These are phyloP conservation scores for Dinochytrium kinnereticum DNA, from an alignment of 371 early-diverging fungal species.

Conservation along the genomic window DNA sequence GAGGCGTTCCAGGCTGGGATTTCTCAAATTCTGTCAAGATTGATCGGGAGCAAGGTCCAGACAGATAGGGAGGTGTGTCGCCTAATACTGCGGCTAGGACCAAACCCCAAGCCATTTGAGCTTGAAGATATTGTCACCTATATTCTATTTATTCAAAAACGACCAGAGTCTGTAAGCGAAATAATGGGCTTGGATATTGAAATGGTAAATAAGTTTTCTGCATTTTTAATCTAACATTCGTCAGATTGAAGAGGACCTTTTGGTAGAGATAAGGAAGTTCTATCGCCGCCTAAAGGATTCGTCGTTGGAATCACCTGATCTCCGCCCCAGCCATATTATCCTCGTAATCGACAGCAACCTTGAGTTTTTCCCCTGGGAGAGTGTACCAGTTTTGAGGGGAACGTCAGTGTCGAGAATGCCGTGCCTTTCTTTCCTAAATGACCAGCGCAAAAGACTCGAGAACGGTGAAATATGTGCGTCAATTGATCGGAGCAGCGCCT, in stretches of 20 bases:
- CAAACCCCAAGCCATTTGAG: background rate
- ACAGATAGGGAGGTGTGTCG: background rate
- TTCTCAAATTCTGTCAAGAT: background rate
- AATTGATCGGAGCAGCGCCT: slow-evolving; percentile 61
- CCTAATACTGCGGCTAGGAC: background rate
- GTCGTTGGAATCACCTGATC: background rate
- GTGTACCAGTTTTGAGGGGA: slow-evolving; percentile 69
- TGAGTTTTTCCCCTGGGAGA: slow-evolving; percentile 87
- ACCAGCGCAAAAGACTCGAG: slow-evolving; percentile 54
- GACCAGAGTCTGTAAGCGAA: background rate
- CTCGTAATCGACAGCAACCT: slow-evolving; percentile 81
- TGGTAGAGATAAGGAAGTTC: background rate
- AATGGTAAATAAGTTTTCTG: background rate
- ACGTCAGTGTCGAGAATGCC: slow-evolving; percentile 82
- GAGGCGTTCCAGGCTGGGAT: background rate
- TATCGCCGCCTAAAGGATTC: background rate
- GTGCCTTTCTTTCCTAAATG: slow-evolving; percentile 73
- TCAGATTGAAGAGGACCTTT: slow-evolving; percentile 10
- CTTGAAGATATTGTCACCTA: background rate
- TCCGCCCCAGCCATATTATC: slow-evolving; percentile 64
- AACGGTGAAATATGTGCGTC: slow-evolving; percentile 11
- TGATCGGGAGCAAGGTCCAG: background rate
- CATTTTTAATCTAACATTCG: background rate
- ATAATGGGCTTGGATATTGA: background rate
- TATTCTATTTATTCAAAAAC: background rate